Evolutionary conservation across 768 basidiomycete genomes (phyloP).

Genomic region (Trametes punicea): DNA sequence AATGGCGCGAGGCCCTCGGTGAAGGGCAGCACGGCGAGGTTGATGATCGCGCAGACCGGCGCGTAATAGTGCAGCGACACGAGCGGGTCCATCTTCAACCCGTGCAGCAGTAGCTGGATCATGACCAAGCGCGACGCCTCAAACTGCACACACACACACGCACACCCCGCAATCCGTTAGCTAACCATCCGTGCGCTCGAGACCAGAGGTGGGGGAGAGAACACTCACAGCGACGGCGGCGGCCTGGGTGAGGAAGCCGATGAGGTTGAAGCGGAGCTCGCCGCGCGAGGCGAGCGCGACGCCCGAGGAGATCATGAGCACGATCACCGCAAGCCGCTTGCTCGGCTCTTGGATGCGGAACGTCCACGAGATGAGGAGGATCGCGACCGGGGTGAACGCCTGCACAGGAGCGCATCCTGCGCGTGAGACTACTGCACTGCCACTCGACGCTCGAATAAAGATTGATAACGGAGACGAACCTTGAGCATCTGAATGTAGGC

Average conservation of each 20-base stretch:
- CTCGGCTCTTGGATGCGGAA: constrained; percentile 88
- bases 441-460: too few relatives aligned
- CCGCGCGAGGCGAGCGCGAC: constrained; percentile 89
- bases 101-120: constrained; percentile 93
- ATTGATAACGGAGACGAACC: constrained; percentile 36
- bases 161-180: neutral
- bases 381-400: constrained; percentile 90
- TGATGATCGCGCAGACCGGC: constrained; percentile 90
- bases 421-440: neutral
- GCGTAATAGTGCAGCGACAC: constrained; percentile 96
- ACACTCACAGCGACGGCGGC: constrained; percentile 76
- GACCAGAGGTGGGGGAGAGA: neutral
- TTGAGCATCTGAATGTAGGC: constrained; percentile 98
- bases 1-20: constrained; percentile 91
- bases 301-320: constrained; percentile 86
- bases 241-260: constrained; percentile 86
- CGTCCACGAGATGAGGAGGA: constrained; percentile 89
- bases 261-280: constrained; percentile 78
- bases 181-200: neutral
- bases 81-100: constrained; percentile 96
- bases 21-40: constrained; percentile 81
- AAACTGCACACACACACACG: constrained; percentile 50
- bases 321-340: constrained; percentile 75
- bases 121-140: constrained; percentile 94
- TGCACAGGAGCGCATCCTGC: constrained; percentile 28